Conservation (phyloP, 2,329 filamentous ascomycete species). For the Phialophora chinensis region DNA sequence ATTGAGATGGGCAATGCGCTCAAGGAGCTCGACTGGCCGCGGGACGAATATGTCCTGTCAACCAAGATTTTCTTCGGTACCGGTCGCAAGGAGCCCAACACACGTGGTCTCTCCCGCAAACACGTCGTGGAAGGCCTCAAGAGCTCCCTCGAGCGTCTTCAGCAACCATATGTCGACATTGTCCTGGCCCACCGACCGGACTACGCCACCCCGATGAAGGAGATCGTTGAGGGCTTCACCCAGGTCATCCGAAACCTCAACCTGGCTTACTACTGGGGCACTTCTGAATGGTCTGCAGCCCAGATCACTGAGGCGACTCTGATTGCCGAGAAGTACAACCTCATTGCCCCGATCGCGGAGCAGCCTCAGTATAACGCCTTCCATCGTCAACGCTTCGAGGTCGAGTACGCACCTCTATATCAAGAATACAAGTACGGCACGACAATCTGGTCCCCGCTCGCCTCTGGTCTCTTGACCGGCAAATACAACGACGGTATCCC, state of each 20-base stretch:
- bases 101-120: slow-evolving; percentile 69
- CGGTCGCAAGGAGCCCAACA: slow-evolving; percentile 61
- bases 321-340: slow-evolving; percentile 60
- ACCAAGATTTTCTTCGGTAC: slow-evolving; percentile 59
- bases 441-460: slow-evolving; percentile 68
- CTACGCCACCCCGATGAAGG: slow-evolving; percentile 72
- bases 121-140: slow-evolving; percentile 72
- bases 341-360: slow-evolving; percentile 70
- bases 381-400: slow-evolving; percentile 66
- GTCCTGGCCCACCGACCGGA: slow-evolving; percentile 69
- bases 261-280: slow-evolving; percentile 71
- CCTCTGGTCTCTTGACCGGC: slow-evolving; percentile 66
- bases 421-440: slow-evolving; percentile 65
- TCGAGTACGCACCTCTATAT: slow-evolving; percentile 66
- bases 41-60: slow-evolving; percentile 63
- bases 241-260: slow-evolving; percentile 71
- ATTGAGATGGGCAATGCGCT: slow-evolving; percentile 62
- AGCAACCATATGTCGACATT: slow-evolving; percentile 72
- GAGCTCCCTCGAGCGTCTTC: slow-evolving; percentile 64
- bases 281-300: slow-evolving; percentile 69
- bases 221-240: slow-evolving; percentile 73
- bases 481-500: slow-evolving; percentile 71
- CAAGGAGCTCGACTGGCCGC: slow-evolving; percentile 63
- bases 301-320: slow-evolving; percentile 66
- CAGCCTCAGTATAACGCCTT: slow-evolving; percentile 72